phyloP scores from a whole-genome alignment of 345 rosid genomes.

The Gynandropsis gynandra region DNA sequence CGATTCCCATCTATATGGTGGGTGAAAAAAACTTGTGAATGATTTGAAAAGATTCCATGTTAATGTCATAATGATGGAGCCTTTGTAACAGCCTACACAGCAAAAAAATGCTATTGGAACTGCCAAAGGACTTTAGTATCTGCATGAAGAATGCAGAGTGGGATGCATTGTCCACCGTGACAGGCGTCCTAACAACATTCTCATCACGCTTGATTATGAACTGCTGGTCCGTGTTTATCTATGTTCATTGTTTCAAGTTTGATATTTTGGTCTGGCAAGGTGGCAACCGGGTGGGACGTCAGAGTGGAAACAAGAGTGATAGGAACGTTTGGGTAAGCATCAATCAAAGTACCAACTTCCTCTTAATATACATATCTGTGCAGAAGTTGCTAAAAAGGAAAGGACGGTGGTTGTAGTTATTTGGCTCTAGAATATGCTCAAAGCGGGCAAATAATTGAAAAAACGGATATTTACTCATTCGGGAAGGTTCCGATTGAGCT shows the following conservation, averaged over 20 bases:
- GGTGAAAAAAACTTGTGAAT: slow-evolving; percentile 14
- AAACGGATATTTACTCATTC: slow-evolving; percentile 95
- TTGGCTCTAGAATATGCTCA: too few relatives aligned
- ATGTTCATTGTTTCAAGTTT: slow-evolving; percentile 46
- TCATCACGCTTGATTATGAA: slow-evolving; percentile 95
- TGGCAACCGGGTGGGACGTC: slow-evolving; percentile 99
- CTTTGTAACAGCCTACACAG: slow-evolving; percentile 83
- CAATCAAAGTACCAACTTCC: slow-evolving; percentile 9
- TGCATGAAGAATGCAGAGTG: slow-evolving; percentile 99
- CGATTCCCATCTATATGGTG: too few relatives aligned
- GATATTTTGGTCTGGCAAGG: slow-evolving; percentile 97
- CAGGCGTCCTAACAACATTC: slow-evolving; percentile 99
- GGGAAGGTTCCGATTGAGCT: slow-evolving; percentile 96
- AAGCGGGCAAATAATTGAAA: too few relatives aligned
- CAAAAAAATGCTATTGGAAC: slow-evolving; percentile 98
- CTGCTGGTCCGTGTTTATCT: slow-evolving; percentile 58
- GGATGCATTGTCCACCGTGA: slow-evolving; percentile 99
- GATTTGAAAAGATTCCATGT: not conserved
- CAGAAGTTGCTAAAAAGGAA: slow-evolving; percentile 16
- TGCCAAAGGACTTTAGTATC: slow-evolving; percentile 96
- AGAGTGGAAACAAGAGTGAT: slow-evolving; percentile 96
- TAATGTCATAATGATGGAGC: slow-evolving; percentile 11
- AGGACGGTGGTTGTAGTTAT: slow-evolving; percentile 47
- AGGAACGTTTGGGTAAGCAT: slow-evolving; percentile 91
- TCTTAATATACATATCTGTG: not conserved